A percentile compares a stretch with the other conserved stretches of the same genome.
phyloP scores from a whole-genome alignment of 1,284 basidiomycete species.

The Boletus semigastroideus region DNA sequence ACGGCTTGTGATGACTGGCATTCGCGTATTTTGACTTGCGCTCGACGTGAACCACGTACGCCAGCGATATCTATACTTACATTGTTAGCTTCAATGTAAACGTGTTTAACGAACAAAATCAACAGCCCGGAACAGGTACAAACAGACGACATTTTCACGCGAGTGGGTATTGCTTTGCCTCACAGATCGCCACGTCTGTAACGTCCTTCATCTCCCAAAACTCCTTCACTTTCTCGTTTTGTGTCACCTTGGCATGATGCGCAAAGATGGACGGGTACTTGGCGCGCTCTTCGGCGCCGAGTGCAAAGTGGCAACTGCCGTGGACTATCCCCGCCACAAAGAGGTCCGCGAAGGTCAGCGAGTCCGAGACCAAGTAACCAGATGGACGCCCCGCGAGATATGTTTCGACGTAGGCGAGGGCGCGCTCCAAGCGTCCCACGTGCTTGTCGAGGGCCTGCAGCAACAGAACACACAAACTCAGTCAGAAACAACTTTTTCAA shows the following conservation, averaged over 20 bases:
- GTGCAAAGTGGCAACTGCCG: conserved; percentile 2
- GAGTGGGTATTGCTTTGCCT: no score
- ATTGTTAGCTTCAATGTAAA: no score
- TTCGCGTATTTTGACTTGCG: no score
- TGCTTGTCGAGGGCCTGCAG: conserved; percentile 4
- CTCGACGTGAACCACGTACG: no score
- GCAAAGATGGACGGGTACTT: conserved; percentile 50
- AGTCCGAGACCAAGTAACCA: conserved; percentile 49
- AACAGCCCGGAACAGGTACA: no score
- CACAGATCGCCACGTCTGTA: background rate
- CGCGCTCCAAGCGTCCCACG: conserved; percentile 18
- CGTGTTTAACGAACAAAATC: no score
- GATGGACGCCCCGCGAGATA: conserved; percentile 47
- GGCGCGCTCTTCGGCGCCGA: conserved; percentile 39
- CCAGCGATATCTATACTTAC: no score
- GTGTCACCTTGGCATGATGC: conserved; percentile 46
- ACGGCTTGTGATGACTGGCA: no score
- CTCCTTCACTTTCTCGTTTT: conserved; percentile 42
- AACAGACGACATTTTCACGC: no score
- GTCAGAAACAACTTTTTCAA: no score
- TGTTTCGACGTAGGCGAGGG: conserved; percentile 42
- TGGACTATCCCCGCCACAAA: conserved; percentile 41
- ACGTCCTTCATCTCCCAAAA: conserved; percentile 1
- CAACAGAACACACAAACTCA: background rate
- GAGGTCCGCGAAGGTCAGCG: conserved; percentile 61